Conservation (phyloP, 2,329 filamentous ascomycete species). For the Cordyceps pruinosa region DNA sequence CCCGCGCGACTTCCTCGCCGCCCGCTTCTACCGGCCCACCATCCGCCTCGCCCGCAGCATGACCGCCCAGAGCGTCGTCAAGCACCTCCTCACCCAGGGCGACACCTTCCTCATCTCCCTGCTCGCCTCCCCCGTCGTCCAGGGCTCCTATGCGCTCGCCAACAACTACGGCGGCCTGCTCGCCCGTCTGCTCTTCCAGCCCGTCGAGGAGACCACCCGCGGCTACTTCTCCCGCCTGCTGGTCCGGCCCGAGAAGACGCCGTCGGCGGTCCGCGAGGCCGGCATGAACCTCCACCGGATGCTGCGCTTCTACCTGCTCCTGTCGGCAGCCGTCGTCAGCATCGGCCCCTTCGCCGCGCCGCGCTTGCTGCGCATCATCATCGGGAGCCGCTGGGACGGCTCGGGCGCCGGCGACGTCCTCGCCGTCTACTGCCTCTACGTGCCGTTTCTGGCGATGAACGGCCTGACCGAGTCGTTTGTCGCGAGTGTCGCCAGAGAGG, state of each 20-base stretch:
- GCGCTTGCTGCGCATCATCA: slow-evolving; percentile 64
- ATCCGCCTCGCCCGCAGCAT: slow-evolving; percentile 71
- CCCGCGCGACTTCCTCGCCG: slow-evolving; percentile 39
- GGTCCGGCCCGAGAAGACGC: slow-evolving; percentile 23
- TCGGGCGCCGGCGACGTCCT: slow-evolving; percentile 69
- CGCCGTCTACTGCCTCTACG: slow-evolving; percentile 81
- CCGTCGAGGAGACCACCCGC: slow-evolving; percentile 87
- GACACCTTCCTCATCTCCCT: slow-evolving; percentile 82
- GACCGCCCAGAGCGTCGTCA: slow-evolving; percentile 81
- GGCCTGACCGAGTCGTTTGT: slow-evolving; percentile 91
- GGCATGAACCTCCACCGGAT: slow-evolving; percentile 53
- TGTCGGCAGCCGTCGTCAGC: slow-evolving; percentile 61
- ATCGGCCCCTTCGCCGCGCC: slow-evolving; percentile 72
- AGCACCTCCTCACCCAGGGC: slow-evolving; percentile 89
- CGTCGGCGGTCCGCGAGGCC: slow-evolving; percentile 32
- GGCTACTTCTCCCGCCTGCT: slow-evolving; percentile 83
- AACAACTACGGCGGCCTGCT: slow-evolving; percentile 90
- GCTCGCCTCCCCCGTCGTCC: slow-evolving; percentile 69
- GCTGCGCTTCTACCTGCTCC: slow-evolving; percentile 64
- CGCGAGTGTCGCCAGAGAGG: slow-evolving; percentile 70
- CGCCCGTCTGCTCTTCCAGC: slow-evolving; percentile 85
- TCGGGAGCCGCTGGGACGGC: slow-evolving; percentile 68
- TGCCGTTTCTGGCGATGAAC: slow-evolving; percentile 86
- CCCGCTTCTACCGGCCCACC: slow-evolving; percentile 62
- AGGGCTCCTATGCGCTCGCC: slow-evolving; percentile 87